Evolutionary conservation across 768 basidiomycete genomes (phyloP), one percentile per base, ranked within the genome.

Genomic region (Rhizopogon sp.): DNA sequence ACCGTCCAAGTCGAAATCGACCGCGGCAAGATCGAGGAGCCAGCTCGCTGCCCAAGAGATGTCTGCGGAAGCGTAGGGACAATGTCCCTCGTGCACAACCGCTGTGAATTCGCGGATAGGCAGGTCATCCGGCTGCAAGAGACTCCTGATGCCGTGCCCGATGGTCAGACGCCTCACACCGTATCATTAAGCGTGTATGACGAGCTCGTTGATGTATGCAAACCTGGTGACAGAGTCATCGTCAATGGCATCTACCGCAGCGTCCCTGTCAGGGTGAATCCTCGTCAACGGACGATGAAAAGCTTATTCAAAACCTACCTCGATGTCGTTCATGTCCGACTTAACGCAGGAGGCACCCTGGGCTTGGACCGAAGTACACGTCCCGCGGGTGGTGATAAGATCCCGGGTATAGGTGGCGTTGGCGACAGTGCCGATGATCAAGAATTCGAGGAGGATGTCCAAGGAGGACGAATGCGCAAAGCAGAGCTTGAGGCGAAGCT

Each of bases 1-100:
- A 98, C 97, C n/a, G 85, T 93, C 7, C 93, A 93, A 66, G 90
- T 93, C 58, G 94, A 97, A 66, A 97, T 98, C 49, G 95, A 98
- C 70, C 87, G 95, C n/a, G 97, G 96, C 42, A 91, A 93, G 71
- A 98, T 99, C 62, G 85, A 89, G 66, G 96, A 98, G 70, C 97
- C 97, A 3, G 79, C 79, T 14, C 82, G 84, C 40, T 99, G 97
- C 70, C 94, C 94, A 2, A 85, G 97, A 50, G 97, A 98, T 57
- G 87, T 95, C 55, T 99, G 97, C 66, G 84, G 82, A 49, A 81
- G 88, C 6, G 77, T 88, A 39, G 94, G 94, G 43, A 90, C 92
- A 1, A 94, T 98, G 89, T 87, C 87, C 1, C 83, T 99, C 58
- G 86, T 99, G 51, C 97, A 98, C 77, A 98, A 99, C 67, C 88